phyloP scores from a whole-genome alignment of 2,329 filamentous ascomycete genomes.

The Claviceps digitariae region DNA sequence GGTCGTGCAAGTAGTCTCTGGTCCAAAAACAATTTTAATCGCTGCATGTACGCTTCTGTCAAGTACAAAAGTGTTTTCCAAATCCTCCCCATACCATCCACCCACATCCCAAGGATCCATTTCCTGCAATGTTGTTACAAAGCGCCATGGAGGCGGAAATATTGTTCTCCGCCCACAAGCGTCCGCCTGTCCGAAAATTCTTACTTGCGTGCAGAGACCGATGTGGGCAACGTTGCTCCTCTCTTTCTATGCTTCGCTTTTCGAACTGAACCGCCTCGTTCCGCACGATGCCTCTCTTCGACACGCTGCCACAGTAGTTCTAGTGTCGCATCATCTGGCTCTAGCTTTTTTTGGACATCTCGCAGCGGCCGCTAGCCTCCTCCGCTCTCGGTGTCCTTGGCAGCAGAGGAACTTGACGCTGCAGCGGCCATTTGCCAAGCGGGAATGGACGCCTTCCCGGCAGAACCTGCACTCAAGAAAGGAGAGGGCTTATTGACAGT shows the following conservation, averaged over 20 bases:
- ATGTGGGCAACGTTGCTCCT: neutral
- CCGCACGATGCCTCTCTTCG: too few relatives aligned
- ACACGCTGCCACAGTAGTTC: too few relatives aligned
- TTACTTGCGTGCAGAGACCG: neutral
- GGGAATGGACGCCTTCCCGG: constrained; percentile 55
- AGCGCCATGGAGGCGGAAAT: too few relatives aligned
- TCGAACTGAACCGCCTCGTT: neutral
- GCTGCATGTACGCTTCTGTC: too few relatives aligned
- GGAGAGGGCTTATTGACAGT: constrained; percentile 23
- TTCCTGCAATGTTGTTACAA: too few relatives aligned
- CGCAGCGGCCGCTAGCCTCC: neutral
- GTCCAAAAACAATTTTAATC: too few relatives aligned
- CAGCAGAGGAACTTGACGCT: constrained; percentile 14
- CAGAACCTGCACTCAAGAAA: constrained; percentile 16
- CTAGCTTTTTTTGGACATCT: neutral
- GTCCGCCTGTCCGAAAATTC: neutral
- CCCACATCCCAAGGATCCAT: neutral
- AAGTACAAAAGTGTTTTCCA: too few relatives aligned
- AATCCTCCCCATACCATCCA: too few relatives aligned
- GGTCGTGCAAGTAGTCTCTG: too few relatives aligned
- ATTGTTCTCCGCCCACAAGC: neutral
- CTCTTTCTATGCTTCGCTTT: neutral
- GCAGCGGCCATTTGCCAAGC: constrained; percentile 67
- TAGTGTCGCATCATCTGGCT: neutral
- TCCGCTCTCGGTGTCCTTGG: constrained; percentile 12